Percentiles rank a stretch among this genome's conserved stretches.
Conservation (phyloP, 768 basidiomycete species). For the Podaxis rugospora region DNA sequence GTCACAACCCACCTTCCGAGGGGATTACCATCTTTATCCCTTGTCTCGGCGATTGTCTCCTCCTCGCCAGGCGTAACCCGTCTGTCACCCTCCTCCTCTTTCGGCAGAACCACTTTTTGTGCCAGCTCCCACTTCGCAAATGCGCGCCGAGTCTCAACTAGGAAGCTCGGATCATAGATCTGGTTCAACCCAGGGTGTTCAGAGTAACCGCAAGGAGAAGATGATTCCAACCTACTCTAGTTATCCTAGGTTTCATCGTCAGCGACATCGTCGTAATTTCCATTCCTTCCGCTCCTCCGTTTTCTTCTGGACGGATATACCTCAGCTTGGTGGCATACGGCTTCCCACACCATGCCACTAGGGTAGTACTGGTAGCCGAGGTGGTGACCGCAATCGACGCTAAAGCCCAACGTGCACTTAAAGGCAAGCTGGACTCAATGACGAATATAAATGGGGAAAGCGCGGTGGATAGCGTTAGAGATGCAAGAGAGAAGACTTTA, state of each 20-base stretch:
- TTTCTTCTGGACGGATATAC: slow-evolving; percentile 39
- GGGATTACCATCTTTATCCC: slow-evolving; percentile 51
- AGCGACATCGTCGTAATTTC: slow-evolving; percentile 70
- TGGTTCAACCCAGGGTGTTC: slow-evolving; percentile 13
- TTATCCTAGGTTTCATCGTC: slow-evolving; percentile 53
- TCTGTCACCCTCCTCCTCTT: slow-evolving; percentile 24
- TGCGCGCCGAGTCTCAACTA: slow-evolving; percentile 60
- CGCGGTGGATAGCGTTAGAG: slow-evolving; percentile 61
- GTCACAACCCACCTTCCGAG: slow-evolving; percentile 76
- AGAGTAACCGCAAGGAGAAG: not conserved
- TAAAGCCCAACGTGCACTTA: slow-evolving; percentile 61
- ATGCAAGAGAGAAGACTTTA: slow-evolving; percentile 80
- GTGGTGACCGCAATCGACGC: slow-evolving; percentile 69
- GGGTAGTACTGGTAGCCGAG: slow-evolving; percentile 66
- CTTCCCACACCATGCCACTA: slow-evolving; percentile 67
- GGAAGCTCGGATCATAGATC: slow-evolving; percentile 71
- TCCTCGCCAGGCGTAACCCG: slow-evolving; percentile 42
- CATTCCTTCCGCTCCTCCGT: slow-evolving; percentile 45
- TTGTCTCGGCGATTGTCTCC: slow-evolving; percentile 80
- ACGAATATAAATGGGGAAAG: slow-evolving; percentile 80
- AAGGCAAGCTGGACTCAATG: slow-evolving; percentile 72
- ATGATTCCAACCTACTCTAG: slow-evolving; percentile 40
- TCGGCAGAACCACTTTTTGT: slow-evolving; percentile 41
- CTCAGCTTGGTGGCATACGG: slow-evolving; percentile 72
- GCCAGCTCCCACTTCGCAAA: slow-evolving; percentile 84